phyloP scores from a whole-genome alignment of 2,329 filamentous ascomycete genomes.

The Orbilia quercus region DNA sequence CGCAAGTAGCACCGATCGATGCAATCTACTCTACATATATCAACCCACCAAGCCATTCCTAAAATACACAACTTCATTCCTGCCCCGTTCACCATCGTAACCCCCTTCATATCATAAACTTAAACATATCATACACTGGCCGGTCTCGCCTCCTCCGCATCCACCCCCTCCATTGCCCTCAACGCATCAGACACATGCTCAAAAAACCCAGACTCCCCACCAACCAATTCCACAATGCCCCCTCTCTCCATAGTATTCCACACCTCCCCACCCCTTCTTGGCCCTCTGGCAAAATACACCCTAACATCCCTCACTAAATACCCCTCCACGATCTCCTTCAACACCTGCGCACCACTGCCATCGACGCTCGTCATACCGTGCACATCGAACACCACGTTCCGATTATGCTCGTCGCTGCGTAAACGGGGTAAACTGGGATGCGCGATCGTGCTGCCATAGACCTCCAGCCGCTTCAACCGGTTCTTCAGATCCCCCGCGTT shows the following conservation, averaged over 20 bases:
- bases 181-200: conserved; percentile 85
- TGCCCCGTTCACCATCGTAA: too few relatives aligned
- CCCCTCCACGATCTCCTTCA: conserved; percentile 84
- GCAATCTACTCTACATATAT: conserved; percentile 1
- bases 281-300: conserved; percentile 69
- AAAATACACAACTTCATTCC: too few relatives aligned
- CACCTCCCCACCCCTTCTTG: conserved; percentile 65
- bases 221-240: conserved; percentile 85
- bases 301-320: conserved; percentile 81
- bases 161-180: conserved; percentile 78
- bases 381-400: conserved; percentile 95
- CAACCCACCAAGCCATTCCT: neutral
- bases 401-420: conserved; percentile 79
- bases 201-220: conserved; percentile 82
- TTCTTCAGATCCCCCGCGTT: conserved; percentile 94
- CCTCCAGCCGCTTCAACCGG: conserved; percentile 82
- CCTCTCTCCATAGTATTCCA: conserved; percentile 79
- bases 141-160: conserved; percentile 60
- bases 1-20: neutral
- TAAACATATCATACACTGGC: conserved; percentile 42
- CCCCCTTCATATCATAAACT: neutral
- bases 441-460: conserved; percentile 85
- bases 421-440: conserved; percentile 89
- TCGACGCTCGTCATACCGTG: conserved; percentile 97
- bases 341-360: conserved; percentile 89